Conservation (phyloP, 768 basidiomycete genomes). For the Suillus paluster region DNA sequence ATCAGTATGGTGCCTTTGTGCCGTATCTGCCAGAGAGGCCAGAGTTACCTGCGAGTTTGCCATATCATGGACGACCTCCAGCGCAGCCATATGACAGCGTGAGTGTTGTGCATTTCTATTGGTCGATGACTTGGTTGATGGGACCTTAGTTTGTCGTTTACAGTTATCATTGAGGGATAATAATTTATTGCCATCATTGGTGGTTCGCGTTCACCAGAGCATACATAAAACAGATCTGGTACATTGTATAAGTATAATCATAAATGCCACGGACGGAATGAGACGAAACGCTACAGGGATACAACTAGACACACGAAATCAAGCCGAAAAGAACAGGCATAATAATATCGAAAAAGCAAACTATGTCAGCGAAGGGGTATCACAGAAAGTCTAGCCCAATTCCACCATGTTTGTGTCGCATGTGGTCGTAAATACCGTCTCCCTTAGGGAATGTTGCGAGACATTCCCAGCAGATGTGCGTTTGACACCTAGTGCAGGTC, state of each 20-base stretch:
- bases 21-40: slow-evolving; percentile 48
- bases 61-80: slow-evolving; percentile 58
- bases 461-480: slow-evolving; percentile 85
- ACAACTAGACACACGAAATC: slow-evolving; percentile 5
- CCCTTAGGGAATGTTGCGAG: slow-evolving; percentile 69
- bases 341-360: background rate
- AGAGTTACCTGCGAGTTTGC: slow-evolving; percentile 66
- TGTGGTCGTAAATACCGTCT: slow-evolving; percentile 78
- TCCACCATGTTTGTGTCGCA: slow-evolving; percentile 68
- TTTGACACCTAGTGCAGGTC: slow-evolving; percentile 73
- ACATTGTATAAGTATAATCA: slow-evolving; percentile 25
- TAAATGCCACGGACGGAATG: slow-evolving; percentile 23
- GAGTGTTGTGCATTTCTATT: slow-evolving; percentile 22
- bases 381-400: slow-evolving; percentile 45
- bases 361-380: slow-evolving; percentile 10
- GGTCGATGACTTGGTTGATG: background rate
- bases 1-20: slow-evolving; percentile 52
- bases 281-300: slow-evolving; percentile 7
- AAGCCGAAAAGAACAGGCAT: slow-evolving; percentile 7
- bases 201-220: background rate
- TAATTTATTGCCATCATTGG: slow-evolving; percentile 1
- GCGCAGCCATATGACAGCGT: slow-evolving; percentile 59
- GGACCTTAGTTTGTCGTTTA: slow-evolving; percentile 45
- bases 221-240: background rate
- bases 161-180: slow-evolving; percentile 28